A percentile compares a stretch with the other conserved stretches of the same genome.
phyloP scores from a whole-genome alignment of 108 stramenopile species.

The Cyclotella choctawhatcheeana region DNA sequence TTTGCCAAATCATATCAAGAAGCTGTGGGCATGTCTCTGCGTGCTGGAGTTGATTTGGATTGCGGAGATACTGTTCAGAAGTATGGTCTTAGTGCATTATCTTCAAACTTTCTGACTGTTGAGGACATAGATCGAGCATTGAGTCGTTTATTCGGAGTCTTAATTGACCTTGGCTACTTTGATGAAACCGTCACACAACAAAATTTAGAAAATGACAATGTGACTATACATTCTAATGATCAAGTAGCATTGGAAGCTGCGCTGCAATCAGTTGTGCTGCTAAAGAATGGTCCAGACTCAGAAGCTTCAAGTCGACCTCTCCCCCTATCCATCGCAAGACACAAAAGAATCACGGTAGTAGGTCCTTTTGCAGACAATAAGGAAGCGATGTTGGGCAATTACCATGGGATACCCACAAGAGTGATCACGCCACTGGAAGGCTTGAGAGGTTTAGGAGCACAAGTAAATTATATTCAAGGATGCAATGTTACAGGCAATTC shows the following conservation, averaged over 20 bases:
- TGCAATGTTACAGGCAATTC: not conserved
- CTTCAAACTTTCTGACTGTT: conserved; percentile 32
- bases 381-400: conserved; percentile 43
- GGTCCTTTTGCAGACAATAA: conserved; percentile 59
- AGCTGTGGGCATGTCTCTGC: conserved; percentile 38
- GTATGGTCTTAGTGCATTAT: conserved; percentile 31
- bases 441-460: conserved; percentile 33
- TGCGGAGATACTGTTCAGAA: conserved; percentile 44
- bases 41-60: conserved; percentile 59
- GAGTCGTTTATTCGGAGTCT: conserved; percentile 36
- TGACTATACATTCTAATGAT: not conserved
- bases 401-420: conserved; percentile 35
- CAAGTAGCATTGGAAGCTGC: conserved; percentile 58
- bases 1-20: conserved; percentile 30
- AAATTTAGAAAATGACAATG: not conserved
- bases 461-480: conserved; percentile 10
- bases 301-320: conserved; percentile 1
- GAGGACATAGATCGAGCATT: conserved; percentile 44
- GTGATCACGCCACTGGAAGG: conserved; percentile 21
- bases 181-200: conserved; percentile 24
- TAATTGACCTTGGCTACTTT: conserved; percentile 57
- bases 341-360: conserved; percentile 46
- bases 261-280: conserved; percentile 54
- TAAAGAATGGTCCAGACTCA: conserved; percentile 38
- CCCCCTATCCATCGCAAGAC: conserved; percentile 37